A percentile compares a stretch with the other conserved stretches of the same genome.
Conservation (phyloP, 768 basidiomycete species). For the Dentipellis fragilis region DNA sequence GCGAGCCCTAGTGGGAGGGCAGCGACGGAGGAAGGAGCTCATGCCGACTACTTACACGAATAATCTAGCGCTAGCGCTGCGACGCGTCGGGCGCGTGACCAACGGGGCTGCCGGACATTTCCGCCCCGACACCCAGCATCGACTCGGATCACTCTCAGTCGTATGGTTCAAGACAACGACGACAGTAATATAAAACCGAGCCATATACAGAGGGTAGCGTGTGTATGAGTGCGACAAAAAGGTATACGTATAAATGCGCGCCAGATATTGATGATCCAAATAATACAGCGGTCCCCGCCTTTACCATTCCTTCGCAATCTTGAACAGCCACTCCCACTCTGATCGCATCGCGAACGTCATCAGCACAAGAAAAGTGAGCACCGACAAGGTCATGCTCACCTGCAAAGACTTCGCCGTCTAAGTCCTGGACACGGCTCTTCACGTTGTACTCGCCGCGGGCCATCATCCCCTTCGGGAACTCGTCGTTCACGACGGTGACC, state of each 20-base stretch:
- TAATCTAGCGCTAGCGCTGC: no score
- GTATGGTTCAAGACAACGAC: not conserved
- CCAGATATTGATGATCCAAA: not conserved
- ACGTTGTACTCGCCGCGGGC: conserved; percentile 77
- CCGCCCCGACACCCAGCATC: no score
- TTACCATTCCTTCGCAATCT: conserved; percentile 88
- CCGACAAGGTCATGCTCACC: conserved; percentile 34
- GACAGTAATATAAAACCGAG: no score
- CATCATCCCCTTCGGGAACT: conserved; percentile 64
- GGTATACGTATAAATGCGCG: not conserved
- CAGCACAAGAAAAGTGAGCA: not conserved
- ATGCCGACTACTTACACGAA: no score
- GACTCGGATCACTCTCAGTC: no score
- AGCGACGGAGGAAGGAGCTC: no score
- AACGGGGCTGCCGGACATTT: no score
- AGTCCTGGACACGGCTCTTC: conserved; percentile 76
- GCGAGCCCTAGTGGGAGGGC: no score
- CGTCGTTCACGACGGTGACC: conserved; percentile 69
- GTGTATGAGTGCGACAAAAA: not conserved
- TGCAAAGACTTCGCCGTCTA: conserved; percentile 73
- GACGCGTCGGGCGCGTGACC: no score
- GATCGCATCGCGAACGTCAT: not conserved
- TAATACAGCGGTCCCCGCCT: conserved; percentile 5
- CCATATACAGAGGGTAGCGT: not conserved
- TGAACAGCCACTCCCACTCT: conserved; percentile 90